Evolutionary conservation across 2,329 filamentous ascomycete genomes (phyloP).

Genomic region (Pyricularia grisea): DNA sequence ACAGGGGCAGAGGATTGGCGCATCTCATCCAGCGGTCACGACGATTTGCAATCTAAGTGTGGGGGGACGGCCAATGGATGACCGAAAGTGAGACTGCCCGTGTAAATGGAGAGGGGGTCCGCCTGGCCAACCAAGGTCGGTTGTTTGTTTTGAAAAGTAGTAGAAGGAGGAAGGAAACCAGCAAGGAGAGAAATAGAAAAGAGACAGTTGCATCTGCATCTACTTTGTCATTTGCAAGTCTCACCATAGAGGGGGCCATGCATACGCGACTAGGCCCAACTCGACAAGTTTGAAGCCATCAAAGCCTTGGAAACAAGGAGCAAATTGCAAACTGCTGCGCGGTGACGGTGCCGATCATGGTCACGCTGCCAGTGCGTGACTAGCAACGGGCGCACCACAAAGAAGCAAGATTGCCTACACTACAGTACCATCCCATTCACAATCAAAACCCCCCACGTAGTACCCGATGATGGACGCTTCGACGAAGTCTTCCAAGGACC

Average conservation of each 20-base stretch:
- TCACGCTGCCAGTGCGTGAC: not conserved
- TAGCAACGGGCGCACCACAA: not conserved
- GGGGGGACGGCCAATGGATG: not conserved
- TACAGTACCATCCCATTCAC: not conserved
- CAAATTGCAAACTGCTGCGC: not conserved
- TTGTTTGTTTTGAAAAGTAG: not conserved
- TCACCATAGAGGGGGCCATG: not conserved
- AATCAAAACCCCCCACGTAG: not conserved
- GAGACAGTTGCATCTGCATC: not conserved
- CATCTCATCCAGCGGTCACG: not conserved
- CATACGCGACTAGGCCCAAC: not conserved
- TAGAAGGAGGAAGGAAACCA: not conserved
- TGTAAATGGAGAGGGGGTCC: not conserved
- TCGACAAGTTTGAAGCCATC: not conserved
- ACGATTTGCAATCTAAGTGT: not conserved
- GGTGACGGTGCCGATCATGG: not conserved
- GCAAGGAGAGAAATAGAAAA: not conserved
- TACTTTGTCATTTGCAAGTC: not conserved
- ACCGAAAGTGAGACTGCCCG: not conserved
- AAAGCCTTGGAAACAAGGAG: not conserved
- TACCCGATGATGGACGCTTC: not conserved
- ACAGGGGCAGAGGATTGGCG: not conserved
- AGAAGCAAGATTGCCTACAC: not conserved
- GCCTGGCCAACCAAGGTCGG: not conserved
- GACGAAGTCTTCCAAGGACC: not conserved